Base-by-base conservation (phyloP, 2,329 filamentous ascomycete genomes). In the Aspergillus sp. region DNA sequence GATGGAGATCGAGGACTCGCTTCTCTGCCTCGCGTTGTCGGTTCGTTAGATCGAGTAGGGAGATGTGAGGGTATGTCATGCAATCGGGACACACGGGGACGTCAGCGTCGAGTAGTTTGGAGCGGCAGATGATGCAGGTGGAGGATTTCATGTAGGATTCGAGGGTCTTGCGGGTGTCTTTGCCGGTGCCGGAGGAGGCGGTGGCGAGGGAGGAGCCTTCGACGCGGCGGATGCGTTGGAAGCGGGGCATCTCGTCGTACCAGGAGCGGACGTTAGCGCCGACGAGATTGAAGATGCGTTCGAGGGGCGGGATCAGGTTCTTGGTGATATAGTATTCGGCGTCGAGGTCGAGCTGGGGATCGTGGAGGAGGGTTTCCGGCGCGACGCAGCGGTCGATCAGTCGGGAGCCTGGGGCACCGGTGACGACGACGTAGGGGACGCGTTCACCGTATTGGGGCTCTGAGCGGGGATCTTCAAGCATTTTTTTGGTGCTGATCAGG, bases 311-410 rank as follows among this genome's bases (percentile, higher is more conserved):
- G 53, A 99, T 96, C 9, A 99, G 73, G 72, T 97, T 98, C 79
- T 97, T 98, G 18, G 85, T 87, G 69, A 99, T 98, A 79, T 99
- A 99, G 77, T 99, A 99, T 67, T 97, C 92, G 0, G 93, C 89
- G 70, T 99, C 95, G 18, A 99, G 84, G 67, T 92, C 88, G 54
- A 89, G 85, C 67, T 94, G 86, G 22, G 90, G 86, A 65, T 91
- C 91, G 55, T 85, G 80, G 1, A 98, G 82, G 4, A 98, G 81
- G 10, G 88, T 87, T 68, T 97, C 92, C 0, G 95, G 95, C 32
- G 91, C 86, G 0, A 99, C 90, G 71, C 92, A 96, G 12, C 95
- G 90, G 74, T 98, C 94, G 65, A 92, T 88, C 9, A 99, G 84
- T 31, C 92, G 81, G 7, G 93, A 89, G 0, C 92, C 92, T 0